Percentiles rank a stretch among this genome's conserved stretches.
Conservation (phyloP, 2,329 filamentous ascomycete genomes). For the Tricladium varicosporioides region DNA sequence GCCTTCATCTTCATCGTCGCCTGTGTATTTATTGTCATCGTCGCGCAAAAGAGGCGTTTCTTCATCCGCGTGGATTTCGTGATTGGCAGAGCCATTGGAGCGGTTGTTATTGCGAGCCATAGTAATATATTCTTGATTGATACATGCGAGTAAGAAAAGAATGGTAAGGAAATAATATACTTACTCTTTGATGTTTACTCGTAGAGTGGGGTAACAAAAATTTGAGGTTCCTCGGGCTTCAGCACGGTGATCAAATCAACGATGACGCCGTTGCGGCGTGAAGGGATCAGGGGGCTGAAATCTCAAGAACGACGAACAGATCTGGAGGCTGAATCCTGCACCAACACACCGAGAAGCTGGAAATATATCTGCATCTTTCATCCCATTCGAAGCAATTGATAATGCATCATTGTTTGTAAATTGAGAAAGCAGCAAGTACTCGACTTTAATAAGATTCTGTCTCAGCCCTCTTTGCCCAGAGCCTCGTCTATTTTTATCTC, state of each 20-base stretch:
- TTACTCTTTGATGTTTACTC: neutral
- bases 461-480: neutral
- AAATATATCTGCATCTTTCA: neutral
- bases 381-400: neutral
- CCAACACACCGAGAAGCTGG: neutral
- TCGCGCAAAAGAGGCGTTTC: constrained; percentile 30
- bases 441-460: neutral
- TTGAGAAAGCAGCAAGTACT: too few species aligned
- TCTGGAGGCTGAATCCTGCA: neutral
- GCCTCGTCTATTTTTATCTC: neutral
- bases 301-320: neutral
- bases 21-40: constrained; percentile 7
- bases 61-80: constrained; percentile 20
- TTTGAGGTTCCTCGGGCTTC: neutral
- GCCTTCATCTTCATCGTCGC: neutral
- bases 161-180: neutral
- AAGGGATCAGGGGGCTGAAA: too few species aligned
- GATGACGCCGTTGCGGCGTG: too few species aligned
- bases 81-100: neutral
- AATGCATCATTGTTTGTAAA: too few species aligned
- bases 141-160: neutral
- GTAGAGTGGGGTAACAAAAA: neutral
- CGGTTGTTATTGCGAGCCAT: constrained; percentile 11
- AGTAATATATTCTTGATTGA: neutral
- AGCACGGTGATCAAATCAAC: too few species aligned